Evolutionary conservation across 441 rosid genomes (phyloP).

Genomic region (Hura crepitans): DNA sequence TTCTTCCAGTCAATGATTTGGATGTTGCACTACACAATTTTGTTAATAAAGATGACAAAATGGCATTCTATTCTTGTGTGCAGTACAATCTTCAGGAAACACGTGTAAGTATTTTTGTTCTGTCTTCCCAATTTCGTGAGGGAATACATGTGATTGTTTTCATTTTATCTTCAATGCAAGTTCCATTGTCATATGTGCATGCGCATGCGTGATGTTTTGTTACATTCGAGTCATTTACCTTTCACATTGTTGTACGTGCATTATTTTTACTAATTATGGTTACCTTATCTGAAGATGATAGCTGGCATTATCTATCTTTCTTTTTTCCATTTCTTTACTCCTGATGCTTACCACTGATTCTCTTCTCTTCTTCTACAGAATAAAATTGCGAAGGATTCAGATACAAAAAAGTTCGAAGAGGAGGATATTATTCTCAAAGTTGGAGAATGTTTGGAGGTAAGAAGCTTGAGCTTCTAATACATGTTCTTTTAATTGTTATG

Average conservation of each 20-base stretch:
- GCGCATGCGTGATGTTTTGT: too few relatives aligned
- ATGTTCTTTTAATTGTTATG: conserved; percentile 14
- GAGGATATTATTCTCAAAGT: conserved; percentile 85
- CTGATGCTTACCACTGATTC: conserved; percentile 10
- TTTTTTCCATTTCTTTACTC: background rate
- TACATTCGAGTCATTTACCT: too few relatives aligned
- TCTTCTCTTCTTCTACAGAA: conserved; percentile 42
- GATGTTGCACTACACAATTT: conserved; percentile 81
- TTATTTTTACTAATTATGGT: background rate
- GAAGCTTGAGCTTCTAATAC: conserved; percentile 29
- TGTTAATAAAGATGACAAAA: conserved; percentile 93
- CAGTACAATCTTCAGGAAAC: conserved; percentile 92
- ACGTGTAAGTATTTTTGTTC: conserved; percentile 53
- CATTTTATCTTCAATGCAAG: conserved; percentile 4
- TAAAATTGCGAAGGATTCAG: conserved; percentile 79
- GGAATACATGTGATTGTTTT: conserved; percentile 3
- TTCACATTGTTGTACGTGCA: background rate
- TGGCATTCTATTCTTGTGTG: conserved; percentile 83
- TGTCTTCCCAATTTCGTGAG: conserved; percentile 8
- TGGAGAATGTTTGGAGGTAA: conserved; percentile 93
- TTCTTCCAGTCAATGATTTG: conserved; percentile 92
- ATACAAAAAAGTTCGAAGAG: conserved; percentile 54
- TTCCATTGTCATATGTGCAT: conserved; percentile 3
- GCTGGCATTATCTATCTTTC: conserved; percentile 1
- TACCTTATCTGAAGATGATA: conserved; percentile 1